A percentile compares a stretch with the other conserved stretches of the same genome.
phyloP scores from a whole-genome alignment of 805 yeast genomes.

The Jamesozyma spencerorum region DNA sequence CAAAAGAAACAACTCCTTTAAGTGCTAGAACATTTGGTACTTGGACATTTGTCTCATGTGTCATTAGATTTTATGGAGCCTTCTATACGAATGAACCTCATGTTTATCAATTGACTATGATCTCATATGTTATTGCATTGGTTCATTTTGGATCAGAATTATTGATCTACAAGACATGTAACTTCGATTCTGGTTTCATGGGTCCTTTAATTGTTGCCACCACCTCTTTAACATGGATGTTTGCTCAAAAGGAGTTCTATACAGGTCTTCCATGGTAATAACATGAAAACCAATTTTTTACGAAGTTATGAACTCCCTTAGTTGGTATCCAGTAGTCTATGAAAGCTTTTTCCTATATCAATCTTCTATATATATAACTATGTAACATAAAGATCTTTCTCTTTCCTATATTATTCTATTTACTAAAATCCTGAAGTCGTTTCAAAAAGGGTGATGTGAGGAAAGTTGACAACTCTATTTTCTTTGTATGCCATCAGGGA shows the following conservation, averaged over 20 bases:
- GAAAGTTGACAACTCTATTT: constrained; percentile 19
- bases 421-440: constrained; percentile 24
- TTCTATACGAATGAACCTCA: constrained; percentile 59
- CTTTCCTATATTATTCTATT: not conserved
- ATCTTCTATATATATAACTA: too few species aligned
- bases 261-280: constrained; percentile 22
- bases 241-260: constrained; percentile 56
- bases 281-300: too few species aligned
- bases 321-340: not conserved
- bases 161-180: constrained; percentile 69
- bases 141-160: constrained; percentile 79
- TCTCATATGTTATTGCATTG: constrained; percentile 75
- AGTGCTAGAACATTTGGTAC: constrained; percentile 98
- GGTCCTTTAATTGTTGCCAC: constrained; percentile 85
- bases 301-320: too few species aligned
- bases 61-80: constrained; percentile 83
- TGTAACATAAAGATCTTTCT: too few species aligned
- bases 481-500: constrained; percentile 35
- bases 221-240: constrained; percentile 74
- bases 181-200: constrained; percentile 74
- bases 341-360: too few species aligned
- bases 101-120: constrained; percentile 68
- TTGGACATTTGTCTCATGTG: constrained; percentile 84
- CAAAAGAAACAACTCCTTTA: constrained; percentile 51
- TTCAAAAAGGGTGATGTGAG: constrained; percentile 34